Base-by-base conservation (phyloP, 257 asterid genomes). In the Apocynum venetum region DNA sequence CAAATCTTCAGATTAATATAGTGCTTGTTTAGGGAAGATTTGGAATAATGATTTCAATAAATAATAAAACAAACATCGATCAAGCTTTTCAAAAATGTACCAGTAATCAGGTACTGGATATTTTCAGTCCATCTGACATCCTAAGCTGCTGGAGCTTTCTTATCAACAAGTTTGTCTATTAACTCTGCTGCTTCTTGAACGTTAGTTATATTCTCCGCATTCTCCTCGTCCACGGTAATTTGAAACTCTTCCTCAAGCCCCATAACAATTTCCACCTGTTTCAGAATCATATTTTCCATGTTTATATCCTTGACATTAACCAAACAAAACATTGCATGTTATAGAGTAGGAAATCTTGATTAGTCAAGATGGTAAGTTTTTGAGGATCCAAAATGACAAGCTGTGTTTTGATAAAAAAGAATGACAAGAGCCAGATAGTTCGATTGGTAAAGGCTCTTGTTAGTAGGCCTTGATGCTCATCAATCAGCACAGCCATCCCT, bases 191-290 rank as follows among this genome's bases (percentile, higher is more conserved):
- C 97, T 78, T 89, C 92, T 81, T 89, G 89, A 53, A 93, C 90
- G 10, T 91, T 89, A 11, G 90, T 82, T 69, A 93, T 91, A 72
- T 80, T 87, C 84, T 89, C 93, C 0, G 96, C 84, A 71, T 81
- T 91, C 80, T 89, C 96, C 43, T 93, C 97, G 73, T 89, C 96
- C 82, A 93, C 92, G 0, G 67, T 86, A 53, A 93, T 93, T 40
- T 83, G 86, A 60, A 93, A 93, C 78, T 82, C 92, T 74, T 89
- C 94, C 82, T 93, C 97, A 19, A 93, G 82, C 76, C 90, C 90
- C 97, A 93, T 89, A 5, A 93, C 97, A 31, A 93, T 93, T 38
- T 93, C 97, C 79, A 93, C 96, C 97, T 92, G 91, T 75, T 43
- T 49, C 8, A 12, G 14, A 65, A 38, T 19, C 71, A 38, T 12